Evolutionary conservation across 192 early-diverging fungal species (phyloP), one percentile per base, ranked within the genome.

Genomic region (Coemansia sp.): DNA sequence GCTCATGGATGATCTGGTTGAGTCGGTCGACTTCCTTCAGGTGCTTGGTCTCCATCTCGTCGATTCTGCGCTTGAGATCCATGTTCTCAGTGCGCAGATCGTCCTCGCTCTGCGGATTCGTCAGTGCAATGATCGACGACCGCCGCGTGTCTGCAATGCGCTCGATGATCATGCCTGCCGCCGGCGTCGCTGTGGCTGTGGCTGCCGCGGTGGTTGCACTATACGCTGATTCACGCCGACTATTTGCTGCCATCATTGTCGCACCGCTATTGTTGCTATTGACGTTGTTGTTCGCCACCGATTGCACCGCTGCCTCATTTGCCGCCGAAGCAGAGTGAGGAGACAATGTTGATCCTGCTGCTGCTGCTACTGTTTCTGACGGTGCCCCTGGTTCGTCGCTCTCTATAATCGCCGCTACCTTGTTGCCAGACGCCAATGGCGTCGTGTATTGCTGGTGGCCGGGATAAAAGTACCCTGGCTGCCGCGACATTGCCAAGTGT

Each of bases 71-170:
- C 63, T 73, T 76, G 13, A 82, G 68, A 61, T 76, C 71, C 0
- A 56, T 47, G 64, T 82, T 82, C 68, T 82, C 79, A 13, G 52
- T 32, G 10, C 79, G 70, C 56, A 82, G 40, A 32, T 82, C 79
- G 23, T 62, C 65, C 43, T 76, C 74, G 18, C 58, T 61, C 53
- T 70, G 72, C n/a, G 81, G 81, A 38, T 77, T 77, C 7, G 81
- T 83, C 52, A 83, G 68, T 56, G 81, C 81, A 39, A 83, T 78
- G 5, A 83, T 75, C 53, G 81, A 83, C 50, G 75, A 75, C 53
- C 81, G 65, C 38, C 79, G 67, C 43, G 79, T 70, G 9, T 72
- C 72, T 3, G 65, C 47, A n/a, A 62, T 58, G 38, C 57, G 57
- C 57, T 59, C 57, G 0, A 74, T 5, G 59, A 54, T 38, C 70